Base-by-base conservation (phyloP, 1,284 basidiomycete species). In the Tausonia pullulans region DNA sequence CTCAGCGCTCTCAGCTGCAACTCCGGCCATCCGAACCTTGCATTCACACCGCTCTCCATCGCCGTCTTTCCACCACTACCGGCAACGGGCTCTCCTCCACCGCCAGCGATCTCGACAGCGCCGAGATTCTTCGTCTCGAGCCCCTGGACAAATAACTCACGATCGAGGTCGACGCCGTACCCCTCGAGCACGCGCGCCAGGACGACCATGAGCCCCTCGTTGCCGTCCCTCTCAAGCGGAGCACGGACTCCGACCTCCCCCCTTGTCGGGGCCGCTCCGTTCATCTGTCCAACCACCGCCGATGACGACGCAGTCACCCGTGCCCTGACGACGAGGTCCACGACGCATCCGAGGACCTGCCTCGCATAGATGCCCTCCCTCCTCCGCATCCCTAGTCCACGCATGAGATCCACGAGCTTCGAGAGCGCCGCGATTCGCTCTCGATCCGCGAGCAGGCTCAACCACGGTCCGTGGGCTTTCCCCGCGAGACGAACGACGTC, bases 1-100 rank as follows among this genome's bases (percentile, higher is more conserved):
- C 92, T 84, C 49, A 98, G 81, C 45, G 95, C 84, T 45, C 90
- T 90, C 45, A 95, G 82, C 76, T 97, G 94, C 58, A 98, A 79
- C 72, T 93, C 89, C 0, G 90, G 86, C 95, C 94, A 98, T 1
- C 94, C 93, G 72, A 87, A 91, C 3, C 66, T 63, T 1, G 81
- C 40, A 9, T 60, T 75, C 73, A 66, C 59, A 52, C 70, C 71
- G 53, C 72, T 67, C 69, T 75, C 68, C 63, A 27, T 67, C 45
- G 0, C 48, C n/a, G 4, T 9, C 5, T 16, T 4, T 13, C 27
- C 16, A 11, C n/a, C 4, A 41, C 3, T 14, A 4, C 58, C 44
- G 7, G 45, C 58, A 27, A 1, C 44, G 43, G 16, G 46, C 48
- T 60, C 50, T 49, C 58, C 58, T 49, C 50, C 8, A 49, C 58